A percentile compares a stretch with the other conserved stretches of the same genome.
Conservation (phyloP, 2,329 filamentous ascomycete species). For the Phyllosticta ampelicida region DNA sequence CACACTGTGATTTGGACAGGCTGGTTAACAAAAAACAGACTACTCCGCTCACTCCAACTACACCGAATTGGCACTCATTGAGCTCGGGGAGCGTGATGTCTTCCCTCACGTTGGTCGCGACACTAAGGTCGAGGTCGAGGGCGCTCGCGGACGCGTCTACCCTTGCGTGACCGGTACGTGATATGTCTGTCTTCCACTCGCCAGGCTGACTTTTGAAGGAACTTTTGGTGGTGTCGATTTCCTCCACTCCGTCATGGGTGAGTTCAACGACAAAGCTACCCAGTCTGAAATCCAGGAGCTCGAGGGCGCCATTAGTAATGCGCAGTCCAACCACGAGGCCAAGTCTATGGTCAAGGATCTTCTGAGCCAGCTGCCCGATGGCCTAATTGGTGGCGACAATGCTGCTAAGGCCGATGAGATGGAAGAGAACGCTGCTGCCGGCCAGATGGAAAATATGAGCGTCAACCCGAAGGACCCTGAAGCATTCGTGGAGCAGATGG, state of each 20-base stretch:
- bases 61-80: constrained; percentile 74
- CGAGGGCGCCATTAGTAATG: constrained; percentile 63
- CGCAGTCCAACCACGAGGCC: constrained; percentile 51
- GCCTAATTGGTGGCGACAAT: constrained; percentile 67
- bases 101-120: constrained; percentile 79
- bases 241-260: constrained; percentile 71
- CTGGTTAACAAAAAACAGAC: constrained; percentile 41
- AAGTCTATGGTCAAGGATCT: constrained; percentile 68
- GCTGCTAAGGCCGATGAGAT: constrained; percentile 68
- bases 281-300: constrained; percentile 86
- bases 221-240: constrained; percentile 95
- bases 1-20: neutral
- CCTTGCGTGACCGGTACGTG: constrained; percentile 63
- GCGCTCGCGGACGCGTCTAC: constrained; percentile 57
- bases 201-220: neutral
- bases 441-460: constrained; percentile 63
- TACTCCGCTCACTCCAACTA: constrained; percentile 94
- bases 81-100: constrained; percentile 67
- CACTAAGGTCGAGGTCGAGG: constrained; percentile 60
- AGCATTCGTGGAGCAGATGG: constrained; percentile 68
- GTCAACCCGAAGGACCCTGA: constrained; percentile 74
- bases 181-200: neutral
- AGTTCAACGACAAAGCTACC: constrained; percentile 76
- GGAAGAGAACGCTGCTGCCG: constrained; percentile 60
- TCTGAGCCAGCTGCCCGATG: constrained; percentile 69